Conservation (phyloP, 192 early-diverging fungal genomes). For the Piromyces finnis region DNA sequence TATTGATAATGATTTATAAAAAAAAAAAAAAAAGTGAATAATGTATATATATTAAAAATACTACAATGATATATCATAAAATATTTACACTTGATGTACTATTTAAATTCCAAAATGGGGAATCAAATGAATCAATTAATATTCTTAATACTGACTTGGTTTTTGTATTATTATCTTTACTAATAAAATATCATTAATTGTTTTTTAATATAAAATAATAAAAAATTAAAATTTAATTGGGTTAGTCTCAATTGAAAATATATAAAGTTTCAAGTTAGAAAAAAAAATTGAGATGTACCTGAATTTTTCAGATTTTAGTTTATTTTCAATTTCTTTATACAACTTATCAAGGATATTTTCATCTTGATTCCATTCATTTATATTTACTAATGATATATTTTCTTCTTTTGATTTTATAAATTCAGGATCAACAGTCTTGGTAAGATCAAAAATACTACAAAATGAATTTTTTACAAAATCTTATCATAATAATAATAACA, state of each 20-base stretch:
- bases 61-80: no score
- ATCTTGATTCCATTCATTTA: conserved; percentile 9
- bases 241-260: no score
- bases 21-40: no score
- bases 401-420: neutral
- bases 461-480: neutral
- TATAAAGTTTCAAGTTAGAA: no score
- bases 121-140: conserved; percentile 60
- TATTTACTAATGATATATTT: neutral
- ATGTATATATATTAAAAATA: no score
- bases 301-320: conserved; percentile 49
- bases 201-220: no score
- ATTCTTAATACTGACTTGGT: conserved; percentile 42
- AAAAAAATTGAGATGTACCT: conserved; percentile 29
- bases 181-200: no score
- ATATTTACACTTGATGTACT: neutral
- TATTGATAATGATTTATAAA: no score
- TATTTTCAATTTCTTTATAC: conserved; percentile 20
- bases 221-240: no score
- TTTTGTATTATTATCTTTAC: conserved; percentile 22
- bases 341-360: conserved; percentile 14
- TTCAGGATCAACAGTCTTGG: neutral
- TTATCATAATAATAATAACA: no score
- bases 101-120: conserved; percentile 52
- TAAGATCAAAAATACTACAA: neutral